A percentile compares a stretch with the other conserved stretches of the same genome.
These are phyloP conservation scores for Trametes punicea DNA, from an alignment of 768 basidiomycete genomes.

Conservation along the genomic window DNA sequence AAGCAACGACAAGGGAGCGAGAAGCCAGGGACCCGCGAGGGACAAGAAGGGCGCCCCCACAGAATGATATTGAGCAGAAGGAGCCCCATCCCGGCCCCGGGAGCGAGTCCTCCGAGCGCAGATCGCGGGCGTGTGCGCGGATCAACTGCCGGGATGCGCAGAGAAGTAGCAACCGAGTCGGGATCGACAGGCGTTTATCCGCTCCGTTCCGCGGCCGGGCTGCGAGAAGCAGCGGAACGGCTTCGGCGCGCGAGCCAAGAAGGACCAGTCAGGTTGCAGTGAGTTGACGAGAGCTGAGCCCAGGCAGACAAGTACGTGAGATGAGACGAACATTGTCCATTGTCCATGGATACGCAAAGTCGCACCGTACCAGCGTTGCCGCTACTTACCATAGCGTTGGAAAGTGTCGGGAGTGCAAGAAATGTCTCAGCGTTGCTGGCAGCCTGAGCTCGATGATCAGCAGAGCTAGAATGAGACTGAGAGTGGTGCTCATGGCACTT, in stretches of 20 bases:
- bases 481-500: not conserved
- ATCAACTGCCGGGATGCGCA: not conserved
- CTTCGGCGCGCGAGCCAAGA: not conserved
- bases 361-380: no score
- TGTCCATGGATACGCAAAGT: no score
- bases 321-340: no score
- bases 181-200: not conserved
- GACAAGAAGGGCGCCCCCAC: not conserved
- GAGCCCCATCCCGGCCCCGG: constrained; percentile 10
- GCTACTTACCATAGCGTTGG: no score
- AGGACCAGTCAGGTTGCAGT: not conserved
- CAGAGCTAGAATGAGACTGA: not conserved
- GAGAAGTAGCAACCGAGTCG: not conserved
- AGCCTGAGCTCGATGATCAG: no score
- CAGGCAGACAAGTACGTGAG: no score
- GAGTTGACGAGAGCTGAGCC: no score
- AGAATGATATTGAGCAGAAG: not conserved
- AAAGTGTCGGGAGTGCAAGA: no score
- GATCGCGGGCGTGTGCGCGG: not conserved
- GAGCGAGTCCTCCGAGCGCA: constrained; percentile 1
- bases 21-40: not conserved
- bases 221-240: not conserved
- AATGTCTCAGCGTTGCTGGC: no score
- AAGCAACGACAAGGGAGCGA: not conserved
- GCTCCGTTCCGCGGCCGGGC: not conserved